Evolutionary conservation across 148 eudicot genomes (phyloP), one percentile per base, ranked within the genome.

Genomic region (Rhododendron williamsianum): DNA sequence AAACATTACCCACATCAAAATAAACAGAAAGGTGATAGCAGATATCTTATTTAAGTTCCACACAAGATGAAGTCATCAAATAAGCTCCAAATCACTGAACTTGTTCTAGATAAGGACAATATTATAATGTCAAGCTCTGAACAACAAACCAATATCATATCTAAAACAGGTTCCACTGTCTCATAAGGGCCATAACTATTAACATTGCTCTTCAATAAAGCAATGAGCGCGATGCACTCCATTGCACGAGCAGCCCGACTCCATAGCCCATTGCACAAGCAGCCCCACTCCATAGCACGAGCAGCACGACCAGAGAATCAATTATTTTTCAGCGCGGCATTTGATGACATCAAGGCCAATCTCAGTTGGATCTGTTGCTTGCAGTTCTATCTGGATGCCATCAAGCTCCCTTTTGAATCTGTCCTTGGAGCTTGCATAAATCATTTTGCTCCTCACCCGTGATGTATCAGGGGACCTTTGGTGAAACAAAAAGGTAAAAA

Each of bases 311-410:
- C 43, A 85, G 60, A 35, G 69, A 87, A 48, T 78, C 49, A 35
- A 58, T 76, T 78, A 86, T 93, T 90, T 94, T 84, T 88, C 89
- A 83, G 86, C 94, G 58, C 98, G 96, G 89, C 95, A 91, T 86
- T 86, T 90, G 90, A 95, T 91, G 73, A 95, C 95, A 85, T 95
- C 98, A 23, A 95, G 98, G 84, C 91, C 96, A 90, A 95, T 90
- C 91, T 95, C 98, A 21, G 95, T 90, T 63, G 96, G 96, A 84
- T 95, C 98, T 3, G 98, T 95, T n/a, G 98, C 98, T 85, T 95
- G 98, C 48, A 95, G 91, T 91, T 95, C 98, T 83, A 95, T 92
- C 90, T 95, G 98, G 88, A 94, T 94, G 18, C 98, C 98, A 80
- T 94, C 98, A 6, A 94, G 87, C 86, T 93, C 98, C 89, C 95